Percentiles rank a stretch among this genome's conserved stretches.
These are phyloP conservation scores for Eutrema heterophyllum DNA, from an alignment of 345 rosid genomes.

Conservation along the genomic window DNA sequence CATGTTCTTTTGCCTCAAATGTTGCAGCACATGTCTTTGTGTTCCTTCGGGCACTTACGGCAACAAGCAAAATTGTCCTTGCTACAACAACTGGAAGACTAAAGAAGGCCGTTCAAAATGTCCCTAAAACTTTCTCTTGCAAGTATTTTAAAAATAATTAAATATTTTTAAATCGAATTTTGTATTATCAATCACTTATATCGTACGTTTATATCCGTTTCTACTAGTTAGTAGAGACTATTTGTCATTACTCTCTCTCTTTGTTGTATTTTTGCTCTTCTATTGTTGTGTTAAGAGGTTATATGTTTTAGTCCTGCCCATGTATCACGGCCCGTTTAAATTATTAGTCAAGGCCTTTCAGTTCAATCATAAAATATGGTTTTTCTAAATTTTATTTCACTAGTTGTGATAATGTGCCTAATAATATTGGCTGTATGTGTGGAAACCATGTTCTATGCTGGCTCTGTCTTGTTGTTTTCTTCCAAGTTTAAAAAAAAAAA, in stretches of 20 bases:
- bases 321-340: background rate
- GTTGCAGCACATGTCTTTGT: slow-evolving; percentile 60
- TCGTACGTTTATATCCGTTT: no score
- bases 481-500: no score
- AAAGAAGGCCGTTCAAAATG: slow-evolving; percentile 71
- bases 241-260: background rate
- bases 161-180: background rate
- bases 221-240: background rate
- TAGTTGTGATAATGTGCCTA: background rate
- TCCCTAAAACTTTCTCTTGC: slow-evolving; percentile 28
- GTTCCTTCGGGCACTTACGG: slow-evolving; percentile 78
- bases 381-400: no score
- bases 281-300: background rate
- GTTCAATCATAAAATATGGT: no score
- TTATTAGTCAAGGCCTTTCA: background rate
- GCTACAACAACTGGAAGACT: slow-evolving; percentile 73
- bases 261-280: background rate
- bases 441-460: background rate
- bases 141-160: background rate
- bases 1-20: slow-evolving; percentile 61
- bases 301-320: background rate
- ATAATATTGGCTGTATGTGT: background rate
- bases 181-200: background rate
- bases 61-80: slow-evolving; percentile 63
- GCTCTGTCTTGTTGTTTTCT: background rate